A percentile compares a stretch with the other conserved stretches of the same genome.
Conservation (phyloP, 371 early-diverging fungal genomes). For the Umbelopsis sp. region DNA sequence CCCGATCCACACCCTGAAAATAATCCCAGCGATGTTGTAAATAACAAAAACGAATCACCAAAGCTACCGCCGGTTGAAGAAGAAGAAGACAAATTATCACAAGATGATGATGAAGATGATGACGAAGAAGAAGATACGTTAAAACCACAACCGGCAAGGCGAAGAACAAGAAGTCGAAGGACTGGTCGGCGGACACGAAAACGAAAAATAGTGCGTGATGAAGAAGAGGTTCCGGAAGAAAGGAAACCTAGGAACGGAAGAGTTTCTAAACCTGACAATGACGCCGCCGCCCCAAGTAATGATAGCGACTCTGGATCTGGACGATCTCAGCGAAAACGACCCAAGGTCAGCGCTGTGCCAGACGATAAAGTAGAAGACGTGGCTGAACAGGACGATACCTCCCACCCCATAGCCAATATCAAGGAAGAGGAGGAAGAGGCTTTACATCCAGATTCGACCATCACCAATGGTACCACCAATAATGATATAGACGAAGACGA, state of each 20-base stretch:
- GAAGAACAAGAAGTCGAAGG: slow-evolving; percentile 4
- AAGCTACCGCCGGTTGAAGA: neutral
- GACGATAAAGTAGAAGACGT: slow-evolving; percentile 18
- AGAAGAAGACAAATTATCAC: slow-evolving; percentile 17
- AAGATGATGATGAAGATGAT: slow-evolving; percentile 10
- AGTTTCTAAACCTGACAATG: slow-evolving; percentile 22
- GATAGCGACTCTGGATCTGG: slow-evolving; percentile 16
- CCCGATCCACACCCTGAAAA: slow-evolving; percentile 23
- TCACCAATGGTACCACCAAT: slow-evolving; percentile 21
- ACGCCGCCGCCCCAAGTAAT: slow-evolving; percentile 7
- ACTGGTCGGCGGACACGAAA: slow-evolving; percentile 18
- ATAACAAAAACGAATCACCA: slow-evolving; percentile 13
- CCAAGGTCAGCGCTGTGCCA: slow-evolving; percentile 2
- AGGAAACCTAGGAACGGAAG: slow-evolving; percentile 28
- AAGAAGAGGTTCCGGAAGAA: slow-evolving; percentile 7
- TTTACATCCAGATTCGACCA: slow-evolving; percentile 10
- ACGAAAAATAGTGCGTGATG: slow-evolving; percentile 19
- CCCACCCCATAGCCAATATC: slow-evolving; percentile 24
- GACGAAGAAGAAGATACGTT: slow-evolving; percentile 16
- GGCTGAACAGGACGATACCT: slow-evolving; percentile 24
- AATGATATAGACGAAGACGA: slow-evolving; percentile 22
- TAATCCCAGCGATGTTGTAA: neutral
- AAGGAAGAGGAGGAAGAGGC: slow-evolving; percentile 27
- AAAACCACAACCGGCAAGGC: slow-evolving; percentile 1
- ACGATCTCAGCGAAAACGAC: slow-evolving; percentile 16